Evolutionary conservation across 768 basidiomycete genomes (phyloP).

Genomic region (Lentinula edodes): DNA sequence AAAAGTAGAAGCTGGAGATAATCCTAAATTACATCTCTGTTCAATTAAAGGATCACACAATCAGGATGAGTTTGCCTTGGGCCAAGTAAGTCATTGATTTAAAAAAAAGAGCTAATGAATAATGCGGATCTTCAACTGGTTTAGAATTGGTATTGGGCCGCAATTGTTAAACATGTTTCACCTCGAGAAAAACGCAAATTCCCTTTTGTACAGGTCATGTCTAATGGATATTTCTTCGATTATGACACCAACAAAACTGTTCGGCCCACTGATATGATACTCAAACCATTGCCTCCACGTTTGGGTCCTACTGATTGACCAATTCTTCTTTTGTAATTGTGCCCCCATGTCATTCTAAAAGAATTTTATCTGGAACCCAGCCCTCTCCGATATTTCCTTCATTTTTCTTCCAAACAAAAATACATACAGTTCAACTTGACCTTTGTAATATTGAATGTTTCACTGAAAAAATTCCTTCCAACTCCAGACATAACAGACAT

Average conservation of each 20-base stretch:
- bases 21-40: not conserved
- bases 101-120: not conserved
- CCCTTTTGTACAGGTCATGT: not conserved
- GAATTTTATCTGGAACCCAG: too few species aligned
- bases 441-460: too few species aligned
- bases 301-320: constrained; percentile 12
- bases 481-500: too few species aligned
- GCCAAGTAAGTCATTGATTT: not conserved
- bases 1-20: not conserved
- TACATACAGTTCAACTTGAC: too few species aligned
- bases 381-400: too few species aligned
- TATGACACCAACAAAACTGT: not conserved
- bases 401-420: too few species aligned
- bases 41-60: not conserved
- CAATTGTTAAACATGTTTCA: not conserved
- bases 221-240: not conserved
- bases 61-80: not conserved
- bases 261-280: not conserved
- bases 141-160: not conserved
- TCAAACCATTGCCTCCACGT: not conserved
- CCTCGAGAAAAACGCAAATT: not conserved
- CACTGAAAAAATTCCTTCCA: too few species aligned
- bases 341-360: too few species aligned
- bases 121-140: not conserved
- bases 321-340: too few species aligned